Conservation (phyloP, 768 basidiomycete species). For the Russula ochroleuca region DNA sequence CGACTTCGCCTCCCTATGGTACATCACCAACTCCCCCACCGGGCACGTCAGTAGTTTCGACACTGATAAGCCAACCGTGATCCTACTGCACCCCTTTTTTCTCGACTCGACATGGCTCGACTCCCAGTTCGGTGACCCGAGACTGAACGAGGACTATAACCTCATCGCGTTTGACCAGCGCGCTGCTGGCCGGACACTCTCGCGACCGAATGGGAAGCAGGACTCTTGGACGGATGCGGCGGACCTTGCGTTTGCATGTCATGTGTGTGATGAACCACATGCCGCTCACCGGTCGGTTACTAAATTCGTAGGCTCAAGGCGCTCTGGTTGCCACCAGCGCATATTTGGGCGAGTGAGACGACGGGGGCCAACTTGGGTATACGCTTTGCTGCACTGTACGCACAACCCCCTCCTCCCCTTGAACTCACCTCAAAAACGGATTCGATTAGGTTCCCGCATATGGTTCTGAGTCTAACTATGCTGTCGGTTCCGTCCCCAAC, state of each 20-base stretch:
- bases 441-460: conserved; percentile 24
- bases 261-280: conserved; percentile 12
- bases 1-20: conserved; percentile 31
- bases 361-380: conserved; percentile 29
- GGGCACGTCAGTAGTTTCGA: conserved; percentile 30
- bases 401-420: background rate
- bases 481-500: conserved; percentile 25
- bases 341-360: conserved; percentile 32
- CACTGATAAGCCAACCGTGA: conserved; percentile 30
- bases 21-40: conserved; percentile 32
- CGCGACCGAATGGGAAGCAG: conserved; percentile 27
- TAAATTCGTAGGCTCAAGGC: conserved; percentile 18
- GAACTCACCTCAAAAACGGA: background rate
- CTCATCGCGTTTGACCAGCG: conserved; percentile 33
- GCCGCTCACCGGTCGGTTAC: background rate
- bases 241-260: conserved; percentile 30
- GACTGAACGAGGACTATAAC: conserved; percentile 29
- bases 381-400: conserved; percentile 29
- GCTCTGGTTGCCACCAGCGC: conserved; percentile 30
- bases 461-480: conserved; percentile 25
- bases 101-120: conserved; percentile 32
- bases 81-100: conserved; percentile 31
- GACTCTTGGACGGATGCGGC: conserved; percentile 34
- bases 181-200: conserved; percentile 28
- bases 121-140: conserved; percentile 31